These are phyloP conservation scores for Coemansia sp. DNA, from an alignment of 192 early-diverging fungal species.

Conservation along the genomic window DNA sequence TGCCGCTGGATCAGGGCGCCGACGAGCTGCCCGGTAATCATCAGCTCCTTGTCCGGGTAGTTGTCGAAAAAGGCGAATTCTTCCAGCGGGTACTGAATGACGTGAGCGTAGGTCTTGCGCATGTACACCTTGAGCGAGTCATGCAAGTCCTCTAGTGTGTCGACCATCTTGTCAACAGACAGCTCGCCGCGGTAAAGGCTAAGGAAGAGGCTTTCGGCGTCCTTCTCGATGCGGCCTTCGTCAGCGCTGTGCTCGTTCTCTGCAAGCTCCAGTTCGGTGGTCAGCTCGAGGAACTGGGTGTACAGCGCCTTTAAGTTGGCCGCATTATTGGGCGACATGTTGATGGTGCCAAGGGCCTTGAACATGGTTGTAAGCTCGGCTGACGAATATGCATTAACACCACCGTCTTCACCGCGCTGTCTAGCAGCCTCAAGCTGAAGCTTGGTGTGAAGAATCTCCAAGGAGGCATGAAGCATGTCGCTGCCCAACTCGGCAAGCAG, in stretches of 20 bases:
- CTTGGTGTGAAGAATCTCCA: constrained; percentile 53
- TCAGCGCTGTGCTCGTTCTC: constrained; percentile 41
- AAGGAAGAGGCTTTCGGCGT: constrained; percentile 52
- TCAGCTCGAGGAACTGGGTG: constrained; percentile 46
- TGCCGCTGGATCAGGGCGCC: constrained; percentile 88
- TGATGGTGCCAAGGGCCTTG: constrained; percentile 31
- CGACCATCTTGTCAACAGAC: constrained; percentile 79
- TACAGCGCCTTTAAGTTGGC: constrained; percentile 55
- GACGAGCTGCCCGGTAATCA: constrained; percentile 86
- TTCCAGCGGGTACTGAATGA: constrained; percentile 92
- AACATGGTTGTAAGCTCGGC: constrained; percentile 48
- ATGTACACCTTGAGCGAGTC: constrained; percentile 70
- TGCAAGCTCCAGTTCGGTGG: constrained; percentile 29
- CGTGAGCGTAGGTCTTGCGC: constrained; percentile 82
- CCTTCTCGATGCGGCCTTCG: constrained; percentile 48
- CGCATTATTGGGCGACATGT: constrained; percentile 51
- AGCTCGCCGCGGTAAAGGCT: constrained; percentile 56
- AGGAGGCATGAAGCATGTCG: constrained; percentile 47
- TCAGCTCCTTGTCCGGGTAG: constrained; percentile 90
- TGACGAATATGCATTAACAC: constrained; percentile 26
- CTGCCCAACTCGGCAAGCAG: constrained; percentile 45
- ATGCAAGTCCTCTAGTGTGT: constrained; percentile 75
- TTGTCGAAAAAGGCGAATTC: constrained; percentile 93
- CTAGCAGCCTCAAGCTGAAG: constrained; percentile 47
- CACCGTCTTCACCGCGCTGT: constrained; percentile 51